Evolutionary conservation across 2,329 filamentous ascomycete species (phyloP), one percentile per base, ranked within the genome.

Genomic region (Aspergillus cejpii): DNA sequence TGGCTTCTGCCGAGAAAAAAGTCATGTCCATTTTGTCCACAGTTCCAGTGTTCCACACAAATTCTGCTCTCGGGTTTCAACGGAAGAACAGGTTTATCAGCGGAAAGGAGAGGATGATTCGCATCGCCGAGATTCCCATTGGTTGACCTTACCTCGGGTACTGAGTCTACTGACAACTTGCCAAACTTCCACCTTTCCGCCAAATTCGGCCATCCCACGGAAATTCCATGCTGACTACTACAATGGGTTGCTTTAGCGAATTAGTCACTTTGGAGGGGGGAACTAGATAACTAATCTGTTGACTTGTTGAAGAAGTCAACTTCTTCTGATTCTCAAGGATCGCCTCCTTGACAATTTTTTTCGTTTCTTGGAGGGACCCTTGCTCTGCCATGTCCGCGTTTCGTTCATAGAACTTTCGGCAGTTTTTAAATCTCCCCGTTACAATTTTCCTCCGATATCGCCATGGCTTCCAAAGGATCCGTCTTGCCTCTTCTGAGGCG

Each of bases 401-500:
- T 27, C 17, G 11, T 33, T 24, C 43, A 21, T 52, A 53, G 34
- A 8, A n/a, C n/a, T n/a, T n/a, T n/a, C n/a, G n/a, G n/a, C n/a
- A n/a, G n/a, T n/a, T n/a, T n/a, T n/a, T n/a, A n/a, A n/a, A n/a
- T n/a, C n/a, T n/a, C 28, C 17, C 27, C 26, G 19, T 15, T 34
- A 34, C 28, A 29, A 19, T 41, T 42, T 6, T 39, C n/a, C 39
- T 28, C 33, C 19, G 44, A 43, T n/a, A 29, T 41, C 47, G 44
- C 49, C 39, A 71, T 71, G 69, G 66, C 66, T 48, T 70, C 68
- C 24, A 70, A 65, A 62, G 54, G 60, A 48, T 60, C 63, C 36
- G 56, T 65, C 31, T 48, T 67, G 54, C 67, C 68, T 63, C 62
- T 71, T 40, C 42, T 71, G 61, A 68, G 67, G 61, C 64, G 67